Percentiles rank a stretch among this genome's conserved stretches.
Evolutionary conservation across 2,329 filamentous ascomycete genomes (phyloP).

Genomic region (Phoma sp.): DNA sequence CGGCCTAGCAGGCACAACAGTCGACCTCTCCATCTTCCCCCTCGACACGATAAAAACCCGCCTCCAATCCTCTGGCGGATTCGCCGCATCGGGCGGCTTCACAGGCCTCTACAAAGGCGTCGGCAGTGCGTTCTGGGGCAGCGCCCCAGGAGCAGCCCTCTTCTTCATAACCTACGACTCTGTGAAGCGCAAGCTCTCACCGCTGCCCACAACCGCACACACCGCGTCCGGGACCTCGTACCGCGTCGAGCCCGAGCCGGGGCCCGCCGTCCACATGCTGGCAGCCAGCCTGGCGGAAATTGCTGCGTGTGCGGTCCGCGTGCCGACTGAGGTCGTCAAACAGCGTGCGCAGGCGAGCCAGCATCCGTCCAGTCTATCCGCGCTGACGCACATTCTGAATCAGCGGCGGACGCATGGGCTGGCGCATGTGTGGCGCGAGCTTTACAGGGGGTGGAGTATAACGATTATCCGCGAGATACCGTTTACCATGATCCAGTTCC

Average conservation of each 20-base stretch:
- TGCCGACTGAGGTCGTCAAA: constrained; percentile 97
- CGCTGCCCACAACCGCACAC: constrained; percentile 19
- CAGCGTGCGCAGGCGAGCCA: constrained; percentile 91
- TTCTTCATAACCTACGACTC: constrained; percentile 97
- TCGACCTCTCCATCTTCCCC: constrained; percentile 95
- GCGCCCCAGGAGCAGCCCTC: constrained; percentile 89
- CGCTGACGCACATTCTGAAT: constrained; percentile 72
- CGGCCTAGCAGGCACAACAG: constrained; percentile 90
- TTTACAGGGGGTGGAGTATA: constrained; percentile 91
- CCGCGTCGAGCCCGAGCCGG: constrained; percentile 21
- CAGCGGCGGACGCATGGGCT: constrained; percentile 52
- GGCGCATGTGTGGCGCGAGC: constrained; percentile 74
- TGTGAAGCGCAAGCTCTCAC: constrained; percentile 57
- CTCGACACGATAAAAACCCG: constrained; percentile 99
- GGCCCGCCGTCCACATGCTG: constrained; percentile 72
- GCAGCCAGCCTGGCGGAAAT: constrained; percentile 88
- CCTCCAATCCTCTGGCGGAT: constrained; percentile 81
- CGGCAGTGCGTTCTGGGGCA: constrained; percentile 87
- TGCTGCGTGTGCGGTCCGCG: constrained; percentile 88
- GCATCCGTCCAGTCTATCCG: constrained; percentile 72
- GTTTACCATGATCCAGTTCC: constrained; percentile 97
- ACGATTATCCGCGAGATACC: constrained; percentile 96
- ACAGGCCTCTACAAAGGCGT: constrained; percentile 91
- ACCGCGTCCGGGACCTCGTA: constrained; percentile 43
- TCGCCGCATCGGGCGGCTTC: constrained; percentile 86